phyloP scores from a whole-genome alignment of 768 basidiomycete genomes.

The Panaeolus papilionaceus region DNA sequence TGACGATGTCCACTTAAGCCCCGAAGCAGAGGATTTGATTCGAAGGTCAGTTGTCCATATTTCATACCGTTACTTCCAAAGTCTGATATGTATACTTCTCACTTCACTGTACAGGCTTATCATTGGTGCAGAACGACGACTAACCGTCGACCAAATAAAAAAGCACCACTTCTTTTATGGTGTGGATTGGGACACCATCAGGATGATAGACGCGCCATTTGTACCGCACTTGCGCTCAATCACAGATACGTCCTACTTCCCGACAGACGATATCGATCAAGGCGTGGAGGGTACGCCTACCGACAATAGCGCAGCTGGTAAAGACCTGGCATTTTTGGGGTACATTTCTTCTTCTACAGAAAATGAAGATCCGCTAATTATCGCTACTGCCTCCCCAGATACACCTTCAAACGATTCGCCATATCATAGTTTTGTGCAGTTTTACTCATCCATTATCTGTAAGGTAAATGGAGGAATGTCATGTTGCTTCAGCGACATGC shows the following conservation, averaged over 20 bases:
- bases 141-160: slow-evolving; percentile 88
- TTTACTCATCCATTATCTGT: no score
- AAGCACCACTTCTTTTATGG: slow-evolving; percentile 93
- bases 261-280: slow-evolving; percentile 92
- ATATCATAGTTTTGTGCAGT: slow-evolving; percentile 20
- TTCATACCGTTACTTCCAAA: neutral
- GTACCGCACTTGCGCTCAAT: slow-evolving; percentile 94
- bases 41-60: slow-evolving; percentile 58
- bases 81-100: neutral
- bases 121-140: slow-evolving; percentile 79
- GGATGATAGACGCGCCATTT: slow-evolving; percentile 92
- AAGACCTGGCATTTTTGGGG: slow-evolving; percentile 75
- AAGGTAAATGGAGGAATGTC: no score
- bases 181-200: slow-evolving; percentile 90
- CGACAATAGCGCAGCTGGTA: slow-evolving; percentile 50
- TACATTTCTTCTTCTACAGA: slow-evolving; percentile 30
- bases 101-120: slow-evolving; percentile 61
- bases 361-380: neutral
- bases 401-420: slow-evolving; percentile 34
- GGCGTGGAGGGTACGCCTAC: slow-evolving; percentile 52
- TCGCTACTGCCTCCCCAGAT: slow-evolving; percentile 19
- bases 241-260: slow-evolving; percentile 98
- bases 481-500: no score
- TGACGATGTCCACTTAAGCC: slow-evolving; percentile 91
- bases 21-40: slow-evolving; percentile 91